Evolutionary conservation across 2,329 filamentous ascomycete genomes (phyloP).

Genomic region (Aspergillus calidoustus): DNA sequence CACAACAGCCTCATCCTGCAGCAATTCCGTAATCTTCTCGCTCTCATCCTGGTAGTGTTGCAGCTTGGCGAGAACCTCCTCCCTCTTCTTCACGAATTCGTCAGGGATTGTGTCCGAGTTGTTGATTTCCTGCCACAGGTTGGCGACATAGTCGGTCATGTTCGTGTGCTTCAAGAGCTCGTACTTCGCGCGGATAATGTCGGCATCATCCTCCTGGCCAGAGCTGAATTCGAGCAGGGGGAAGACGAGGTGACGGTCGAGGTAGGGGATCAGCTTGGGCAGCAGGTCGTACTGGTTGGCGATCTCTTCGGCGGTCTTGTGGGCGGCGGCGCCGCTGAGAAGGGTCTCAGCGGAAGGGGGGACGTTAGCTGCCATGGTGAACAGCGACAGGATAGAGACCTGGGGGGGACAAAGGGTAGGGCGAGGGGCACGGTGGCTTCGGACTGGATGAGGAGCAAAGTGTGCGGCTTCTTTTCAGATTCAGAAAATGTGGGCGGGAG

Average conservation of each 20-base stretch:
- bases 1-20: conserved; percentile 88
- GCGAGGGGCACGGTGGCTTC: conserved; percentile 18
- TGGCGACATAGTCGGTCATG: conserved; percentile 98
- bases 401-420: conserved; percentile 23
- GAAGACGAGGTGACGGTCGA: conserved; percentile 96
- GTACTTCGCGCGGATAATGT: conserved; percentile 86
- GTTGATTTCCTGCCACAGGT: conserved; percentile 88
- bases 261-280: conserved; percentile 84
- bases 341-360: conserved; percentile 55
- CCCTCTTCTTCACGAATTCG: conserved; percentile 86
- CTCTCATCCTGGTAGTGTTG: conserved; percentile 86
- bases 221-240: conserved; percentile 91
- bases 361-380: conserved; percentile 58
- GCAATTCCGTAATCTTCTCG: conserved; percentile 81
- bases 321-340: conserved; percentile 54
- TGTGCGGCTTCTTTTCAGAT: conserved; percentile 33
- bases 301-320: conserved; percentile 56
- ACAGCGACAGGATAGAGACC: conserved; percentile 24
- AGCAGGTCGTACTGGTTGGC: conserved; percentile 78
- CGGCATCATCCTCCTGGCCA: conserved; percentile 76
- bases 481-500: conserved; percentile 40
- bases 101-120: conserved; percentile 75
- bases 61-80: conserved; percentile 82
- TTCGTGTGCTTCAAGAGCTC: conserved; percentile 95
- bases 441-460: conserved; percentile 18